Base-by-base conservation (phyloP, 352 stramenopile species). In the Phytopythium litorale region DNA sequence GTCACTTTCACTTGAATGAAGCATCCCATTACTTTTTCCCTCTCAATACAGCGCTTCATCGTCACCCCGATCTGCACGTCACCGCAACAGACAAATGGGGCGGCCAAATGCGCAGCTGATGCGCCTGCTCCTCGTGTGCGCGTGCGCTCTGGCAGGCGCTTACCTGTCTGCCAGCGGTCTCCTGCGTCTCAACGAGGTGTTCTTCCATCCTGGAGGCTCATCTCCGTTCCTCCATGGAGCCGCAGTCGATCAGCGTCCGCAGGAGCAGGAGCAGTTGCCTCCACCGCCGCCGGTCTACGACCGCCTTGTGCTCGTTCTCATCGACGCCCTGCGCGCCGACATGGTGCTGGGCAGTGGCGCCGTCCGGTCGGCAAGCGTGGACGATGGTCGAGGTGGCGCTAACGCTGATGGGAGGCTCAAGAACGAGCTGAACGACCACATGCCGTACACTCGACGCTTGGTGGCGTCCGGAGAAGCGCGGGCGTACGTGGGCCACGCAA, bases 281-380 rank as follows among this genome's bases (percentile, higher is more conserved):
- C 52, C 7, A 43, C 67, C 54, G 62, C 21, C 28, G 56, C 58
- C 35, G 8, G 62, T 56, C 9, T 97, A 91, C 53, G 88, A 92
- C 57, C 80, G 88, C 13, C 66, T 97, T 9, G 83, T 97, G 23
- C 63, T 97, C 62, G 86, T 97, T 50, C 75, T 97, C 11, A 89
- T 97, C 62, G 88, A 97, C 61, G 88, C 88, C 0, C 53, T 97
- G 35, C 83, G 88, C 19, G 88, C 88, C 43, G 88, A 97, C 58
- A 96, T 97, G 87, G 87, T 96, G 45, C 67, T 96, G 8, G 84
- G 85, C 4, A 87, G 72, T 42, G 68, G 71, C 32, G 68, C 75
- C 25, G 78, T 96, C 63, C 81, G 72, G 37, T 62, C 53, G 0
- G 43, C 23, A 46, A 32, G 46, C 45, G 15, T 1, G 1, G n/a